phyloP scores from a whole-genome alignment of 1,139 yeast genomes.

The Candida tetrigidarum region DNA sequence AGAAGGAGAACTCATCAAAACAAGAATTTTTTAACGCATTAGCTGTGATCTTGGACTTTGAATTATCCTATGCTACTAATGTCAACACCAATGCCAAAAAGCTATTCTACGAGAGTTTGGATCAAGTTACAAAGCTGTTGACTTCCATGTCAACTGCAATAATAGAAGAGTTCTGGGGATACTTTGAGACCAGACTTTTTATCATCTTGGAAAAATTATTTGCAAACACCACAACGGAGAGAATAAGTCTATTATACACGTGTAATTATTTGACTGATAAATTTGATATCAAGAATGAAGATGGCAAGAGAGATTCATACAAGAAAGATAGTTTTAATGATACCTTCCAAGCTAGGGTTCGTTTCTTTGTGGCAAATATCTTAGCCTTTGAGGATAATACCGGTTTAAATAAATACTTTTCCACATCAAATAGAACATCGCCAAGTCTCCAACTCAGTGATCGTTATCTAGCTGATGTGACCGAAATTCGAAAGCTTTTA shows the following conservation, averaged over 20 bases:
- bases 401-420: slow-evolving; percentile 48
- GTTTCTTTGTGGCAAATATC: slow-evolving; percentile 37
- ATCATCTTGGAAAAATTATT: slow-evolving; percentile 29
- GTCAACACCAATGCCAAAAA: slow-evolving; percentile 22
- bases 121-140: slow-evolving; percentile 25
- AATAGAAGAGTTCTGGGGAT: slow-evolving; percentile 39
- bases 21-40: slow-evolving; percentile 21
- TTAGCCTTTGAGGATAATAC: slow-evolving; percentile 49
- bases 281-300: slow-evolving; percentile 21
- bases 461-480: slow-evolving; percentile 37
- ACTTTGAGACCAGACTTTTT: slow-evolving; percentile 36
- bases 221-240: slow-evolving; percentile 32
- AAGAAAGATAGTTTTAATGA: slow-evolving; percentile 47
- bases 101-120: slow-evolving; percentile 27
- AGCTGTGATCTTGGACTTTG: slow-evolving; percentile 28
- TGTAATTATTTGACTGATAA: slow-evolving; percentile 40
- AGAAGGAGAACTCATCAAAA: slow-evolving; percentile 5
- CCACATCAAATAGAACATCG: slow-evolving; percentile 30
- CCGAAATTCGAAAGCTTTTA: slow-evolving; percentile 35
- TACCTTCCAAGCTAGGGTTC: slow-evolving; percentile 38
- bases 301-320: slow-evolving; percentile 31
- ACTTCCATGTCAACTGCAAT: slow-evolving; percentile 24
- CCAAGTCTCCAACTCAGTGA: slow-evolving; percentile 20
- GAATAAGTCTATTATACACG: slow-evolving; percentile 39
- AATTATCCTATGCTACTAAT: slow-evolving; percentile 21